Conservation (phyloP, 2,329 filamentous ascomycete species). For the Neonectria faginata region DNA sequence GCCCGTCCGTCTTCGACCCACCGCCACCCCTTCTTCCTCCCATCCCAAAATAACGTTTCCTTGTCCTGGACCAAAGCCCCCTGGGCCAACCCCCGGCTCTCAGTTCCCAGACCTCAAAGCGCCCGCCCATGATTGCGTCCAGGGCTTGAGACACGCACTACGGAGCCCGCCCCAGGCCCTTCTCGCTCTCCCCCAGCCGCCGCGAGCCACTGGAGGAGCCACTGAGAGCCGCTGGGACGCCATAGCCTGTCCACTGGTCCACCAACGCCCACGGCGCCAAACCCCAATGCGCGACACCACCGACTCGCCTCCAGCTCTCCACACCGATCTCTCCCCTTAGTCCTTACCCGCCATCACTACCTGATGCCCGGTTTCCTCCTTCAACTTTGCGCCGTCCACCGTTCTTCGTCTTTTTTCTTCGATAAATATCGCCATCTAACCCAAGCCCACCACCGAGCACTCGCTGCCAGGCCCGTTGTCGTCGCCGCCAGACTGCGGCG, state of each 20-base stretch:
- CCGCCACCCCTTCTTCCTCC: conserved; percentile 27
- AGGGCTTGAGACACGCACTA: conserved; percentile 23
- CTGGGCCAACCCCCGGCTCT: conserved; percentile 10
- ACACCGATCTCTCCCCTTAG: conserved; percentile 31
- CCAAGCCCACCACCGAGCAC: conserved; percentile 54
- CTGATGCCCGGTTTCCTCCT: conserved; percentile 63
- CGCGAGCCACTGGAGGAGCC: conserved; percentile 19
- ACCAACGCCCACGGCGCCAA: conserved; percentile 39
- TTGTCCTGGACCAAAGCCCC: conserved; percentile 36
- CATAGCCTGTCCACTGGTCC: conserved; percentile 41
- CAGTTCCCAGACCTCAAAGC: conserved; percentile 19
- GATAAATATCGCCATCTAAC: conserved; percentile 58
- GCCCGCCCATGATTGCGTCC: conserved; percentile 22
- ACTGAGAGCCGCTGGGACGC: conserved; percentile 31
- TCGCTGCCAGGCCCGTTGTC: conserved; percentile 57
- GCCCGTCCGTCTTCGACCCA: conserved; percentile 5
- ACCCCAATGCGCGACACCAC: conserved; percentile 44
- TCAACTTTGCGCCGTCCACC: conserved; percentile 60
- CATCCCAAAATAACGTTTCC: conserved; percentile 39
- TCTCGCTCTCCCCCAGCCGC: conserved; percentile 10
- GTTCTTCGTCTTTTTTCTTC: conserved; percentile 59
- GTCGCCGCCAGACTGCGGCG: conserved; percentile 55
- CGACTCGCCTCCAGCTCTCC: conserved; percentile 34
- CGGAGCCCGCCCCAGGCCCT: conserved; percentile 20
- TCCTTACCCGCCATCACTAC: conserved; percentile 46